Base-by-base conservation (phyloP, 2,329 filamentous ascomycete genomes). In the Sporothrix euskadiensis region DNA sequence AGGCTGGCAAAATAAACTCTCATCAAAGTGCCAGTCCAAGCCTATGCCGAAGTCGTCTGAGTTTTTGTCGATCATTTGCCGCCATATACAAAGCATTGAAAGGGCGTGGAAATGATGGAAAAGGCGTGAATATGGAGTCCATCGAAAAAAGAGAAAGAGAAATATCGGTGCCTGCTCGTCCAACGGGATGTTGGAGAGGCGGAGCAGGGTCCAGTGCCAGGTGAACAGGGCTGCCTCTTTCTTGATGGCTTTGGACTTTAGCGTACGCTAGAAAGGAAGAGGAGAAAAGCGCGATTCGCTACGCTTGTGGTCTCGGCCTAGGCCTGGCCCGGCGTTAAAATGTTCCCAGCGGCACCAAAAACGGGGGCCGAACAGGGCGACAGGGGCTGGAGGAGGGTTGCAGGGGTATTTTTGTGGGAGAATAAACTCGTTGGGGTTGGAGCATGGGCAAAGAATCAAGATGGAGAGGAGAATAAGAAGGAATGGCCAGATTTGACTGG, bases 151-250 rank as follows among this genome's bases (percentile, higher is more conserved):
- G 9, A 12, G 30, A 30, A 12, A 4, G 14, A 19, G 44, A 68
- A 54, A 69, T 69, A 39, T 69, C 66, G 66, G 47, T 54, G 66
- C 66, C 66, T 69, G 47, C 65, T 68, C 65, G 30, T 49, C 66
- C 16, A 39, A 56, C 14, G 30, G 30, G 22, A 49, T 35, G 19
- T 16, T 6, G 14, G 44, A 30, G 61, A 66, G 65, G 65, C 65
- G 65, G 44, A 35, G 44, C 44, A 68, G 39, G 57, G 14, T 22
- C 10, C 14, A 5, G 39, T 10, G 6, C 6, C 41, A 44, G 41
- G 41, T 12, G 41, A 12, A 19, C 63, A 47, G 41, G n/a, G 39
- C 41, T 49, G 47, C 47, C 65, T 69, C 26, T 47, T 47, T 69
- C 41, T 47, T 22, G 4, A n/a, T 59, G 56, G 44, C 44, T 19